phyloP scores from a whole-genome alignment of 2,329 filamentous ascomycete species.

The Aspergillus floridensis region DNA sequence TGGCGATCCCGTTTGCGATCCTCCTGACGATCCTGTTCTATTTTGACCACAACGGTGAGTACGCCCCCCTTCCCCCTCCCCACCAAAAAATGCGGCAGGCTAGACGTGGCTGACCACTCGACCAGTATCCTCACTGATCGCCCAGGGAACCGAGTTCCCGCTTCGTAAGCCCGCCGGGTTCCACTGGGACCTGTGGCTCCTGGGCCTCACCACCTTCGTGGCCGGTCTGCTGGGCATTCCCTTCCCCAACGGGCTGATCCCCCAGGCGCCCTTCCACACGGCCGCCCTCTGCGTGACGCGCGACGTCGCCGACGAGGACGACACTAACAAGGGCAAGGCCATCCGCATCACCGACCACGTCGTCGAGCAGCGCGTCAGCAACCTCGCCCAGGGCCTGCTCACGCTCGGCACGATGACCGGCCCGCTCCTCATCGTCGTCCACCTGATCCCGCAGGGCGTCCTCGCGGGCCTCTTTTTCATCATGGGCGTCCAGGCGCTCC shows the following conservation, averaged over 20 bases:
- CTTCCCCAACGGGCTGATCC: slow-evolving; percentile 79
- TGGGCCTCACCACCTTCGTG: slow-evolving; percentile 73
- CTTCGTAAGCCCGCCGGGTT: slow-evolving; percentile 78
- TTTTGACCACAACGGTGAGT: slow-evolving; percentile 80
- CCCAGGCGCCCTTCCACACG: slow-evolving; percentile 80
- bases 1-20: slow-evolving; percentile 82
- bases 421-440: slow-evolving; percentile 69
- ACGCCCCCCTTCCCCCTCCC: too few relatives aligned
- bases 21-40: slow-evolving; percentile 82
- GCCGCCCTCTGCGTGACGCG: slow-evolving; percentile 71
- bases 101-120: neutral
- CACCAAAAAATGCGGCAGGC: neutral
- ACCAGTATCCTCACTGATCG: slow-evolving; percentile 74
- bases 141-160: slow-evolving; percentile 79
- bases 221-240: slow-evolving; percentile 74
- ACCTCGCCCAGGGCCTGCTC: slow-evolving; percentile 72
- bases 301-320: slow-evolving; percentile 55
- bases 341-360: slow-evolving; percentile 61
- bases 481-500: slow-evolving; percentile 77
- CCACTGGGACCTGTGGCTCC: slow-evolving; percentile 80
- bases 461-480: slow-evolving; percentile 80
- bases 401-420: slow-evolving; percentile 77
- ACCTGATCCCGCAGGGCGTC: slow-evolving; percentile 75
- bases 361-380: slow-evolving; percentile 72
- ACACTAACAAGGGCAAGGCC: slow-evolving; percentile 57